Conservation (phyloP, 768 basidiomycete species). For the Leccinum pellstonianum region DNA sequence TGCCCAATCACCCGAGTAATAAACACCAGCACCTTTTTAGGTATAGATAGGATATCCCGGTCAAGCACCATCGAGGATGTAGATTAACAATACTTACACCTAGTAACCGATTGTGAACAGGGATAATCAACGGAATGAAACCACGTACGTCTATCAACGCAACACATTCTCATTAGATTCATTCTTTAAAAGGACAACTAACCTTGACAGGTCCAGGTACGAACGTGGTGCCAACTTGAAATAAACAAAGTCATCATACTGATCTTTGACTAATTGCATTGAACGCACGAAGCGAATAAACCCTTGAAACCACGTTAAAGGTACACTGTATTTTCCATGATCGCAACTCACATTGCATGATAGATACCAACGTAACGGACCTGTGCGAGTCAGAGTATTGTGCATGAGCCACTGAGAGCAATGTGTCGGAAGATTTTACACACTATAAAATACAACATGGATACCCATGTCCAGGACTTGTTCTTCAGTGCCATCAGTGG, state of each 20-base stretch:
- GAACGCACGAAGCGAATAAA: no score
- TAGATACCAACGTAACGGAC: no score
- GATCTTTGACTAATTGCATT: neutral
- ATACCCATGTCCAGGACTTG: neutral
- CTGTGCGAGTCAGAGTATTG: neutral
- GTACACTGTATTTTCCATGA: no score
- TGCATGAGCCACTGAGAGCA: no score
- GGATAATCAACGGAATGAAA: neutral
- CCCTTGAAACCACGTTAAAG: no score
- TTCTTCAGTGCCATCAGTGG: neutral
- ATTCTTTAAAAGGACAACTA: neutral
- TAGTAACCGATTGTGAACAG: neutral
- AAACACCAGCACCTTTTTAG: neutral
- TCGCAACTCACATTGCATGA: no score
- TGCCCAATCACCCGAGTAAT: neutral
- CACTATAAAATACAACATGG: neutral
- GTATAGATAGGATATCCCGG: neutral
- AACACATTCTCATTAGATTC: neutral
- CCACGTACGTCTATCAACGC: neutral
- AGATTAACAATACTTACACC: neutral
- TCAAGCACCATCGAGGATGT: neutral
- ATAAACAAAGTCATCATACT: neutral
- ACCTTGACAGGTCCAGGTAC: neutral
- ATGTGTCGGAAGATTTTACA: neutral
- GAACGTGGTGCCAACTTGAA: neutral